Evolutionary conservation across 1,139 yeast species (phyloP), one percentile per base, ranked within the genome.

Genomic region (Hansenula sp.): DNA sequence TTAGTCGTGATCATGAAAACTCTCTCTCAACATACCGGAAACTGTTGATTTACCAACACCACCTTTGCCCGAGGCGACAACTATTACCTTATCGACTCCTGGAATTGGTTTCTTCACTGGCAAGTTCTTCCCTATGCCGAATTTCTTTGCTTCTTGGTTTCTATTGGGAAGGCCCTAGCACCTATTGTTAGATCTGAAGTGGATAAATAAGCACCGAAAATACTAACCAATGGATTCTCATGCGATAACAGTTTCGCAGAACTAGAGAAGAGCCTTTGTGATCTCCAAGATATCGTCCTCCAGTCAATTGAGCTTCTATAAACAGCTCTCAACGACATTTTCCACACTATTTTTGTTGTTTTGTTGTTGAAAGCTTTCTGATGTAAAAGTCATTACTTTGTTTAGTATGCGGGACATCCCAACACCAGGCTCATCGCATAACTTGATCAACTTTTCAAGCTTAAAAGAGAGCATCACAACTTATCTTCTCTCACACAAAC

Each of bases 21-120:
- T n/a, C n/a, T n/a, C n/a, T 13, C n/a, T 18, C 3, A 6, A 43
- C 43, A 12, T 30, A 43, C 45, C 45, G 11, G 53, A 52, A 5
- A 73, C 71, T 0, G 78, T 73, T 3, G 77, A 71, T 62, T 71
- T 78, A 38, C 77, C 89, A 34, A 83, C 92, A 0, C 92, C 92
- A 0, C 92, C 92, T 55, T 83, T 83, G 0, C 86, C 92, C 0
- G 95, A 84, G 0, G 94, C 75, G 0, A 87, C 92, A 0, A 86
- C 67, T 0, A 87, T 51, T 4, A 86, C 73, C 38, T 73, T 77
- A 12, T 69, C 63, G 2, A 85, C 94, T 14, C 77, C 78, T 0
- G 82, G 78, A 25, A 85, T 75, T 20, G 55, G 57, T 45, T 74
- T 79, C 43, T 68, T 72, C 4, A 79, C 63, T 0, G 87, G 84